Evolutionary conservation across 1,284 basidiomycete species (phyloP).

Genomic region (Apiotrichum montevideense): DNA sequence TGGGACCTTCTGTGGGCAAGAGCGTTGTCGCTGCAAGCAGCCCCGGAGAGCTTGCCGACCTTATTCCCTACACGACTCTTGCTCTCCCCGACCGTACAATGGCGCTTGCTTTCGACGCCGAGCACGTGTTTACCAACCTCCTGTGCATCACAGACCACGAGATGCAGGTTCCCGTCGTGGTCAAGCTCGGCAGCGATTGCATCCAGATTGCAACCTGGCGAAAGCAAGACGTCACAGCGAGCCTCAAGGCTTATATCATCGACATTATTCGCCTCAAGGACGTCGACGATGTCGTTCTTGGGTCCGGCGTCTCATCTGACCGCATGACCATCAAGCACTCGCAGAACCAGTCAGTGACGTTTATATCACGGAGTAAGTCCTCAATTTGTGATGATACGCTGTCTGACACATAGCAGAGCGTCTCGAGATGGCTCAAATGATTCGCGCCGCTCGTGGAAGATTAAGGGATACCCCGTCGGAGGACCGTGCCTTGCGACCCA

Average conservation of each 20-base stretch:
- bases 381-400: background rate
- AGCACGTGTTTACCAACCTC: conserved; percentile 42
- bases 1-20: conserved; percentile 57
- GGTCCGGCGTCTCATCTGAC: conserved; percentile 64
- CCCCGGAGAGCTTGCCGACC: conserved; percentile 61
- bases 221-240: conserved; percentile 33
- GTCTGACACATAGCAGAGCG: conserved; percentile 57
- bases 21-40: conserved; percentile 53
- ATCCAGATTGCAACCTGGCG: conserved; percentile 43
- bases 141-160: conserved; percentile 38
- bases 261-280: conserved; percentile 50
- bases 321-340: conserved; percentile 70
- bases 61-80: conserved; percentile 57
- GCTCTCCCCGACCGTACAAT: conserved; percentile 39
- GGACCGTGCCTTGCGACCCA: conserved; percentile 67
- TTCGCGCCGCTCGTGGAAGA: conserved; percentile 32
- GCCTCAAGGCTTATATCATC: conserved; percentile 41
- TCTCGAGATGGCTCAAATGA: conserved; percentile 58
- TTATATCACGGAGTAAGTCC: conserved; percentile 34
- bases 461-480: conserved; percentile 50
- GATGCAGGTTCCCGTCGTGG: conserved; percentile 40
- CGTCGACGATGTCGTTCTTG: conserved; percentile 76
- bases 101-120: conserved; percentile 37
- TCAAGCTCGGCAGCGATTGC: conserved; percentile 39
- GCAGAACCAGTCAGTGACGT: conserved; percentile 34